A percentile compares a stretch with the other conserved stretches of the same genome.
phyloP scores from a whole-genome alignment of 805 yeast genomes.

The Lipomyces kockii region DNA sequence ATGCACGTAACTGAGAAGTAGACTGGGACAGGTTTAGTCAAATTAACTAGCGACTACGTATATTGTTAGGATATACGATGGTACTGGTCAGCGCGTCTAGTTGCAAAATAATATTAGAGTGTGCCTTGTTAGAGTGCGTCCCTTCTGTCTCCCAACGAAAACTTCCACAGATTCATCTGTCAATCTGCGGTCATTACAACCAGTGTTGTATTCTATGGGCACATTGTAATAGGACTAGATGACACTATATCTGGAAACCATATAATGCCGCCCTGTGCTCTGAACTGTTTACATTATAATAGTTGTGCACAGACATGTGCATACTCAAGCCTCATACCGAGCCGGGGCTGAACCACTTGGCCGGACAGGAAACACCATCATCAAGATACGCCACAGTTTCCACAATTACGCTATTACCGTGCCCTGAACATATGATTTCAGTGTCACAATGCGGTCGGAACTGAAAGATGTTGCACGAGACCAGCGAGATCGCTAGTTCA shows the following conservation, averaged over 20 bases:
- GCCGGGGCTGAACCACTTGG: neutral
- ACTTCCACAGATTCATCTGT: too few species aligned
- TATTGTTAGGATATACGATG: neutral
- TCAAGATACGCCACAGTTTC: neutral
- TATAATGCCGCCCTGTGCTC: too few species aligned
- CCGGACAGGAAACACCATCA: neutral
- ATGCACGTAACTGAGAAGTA: neutral
- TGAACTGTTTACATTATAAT: too few species aligned
- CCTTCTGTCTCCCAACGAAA: too few species aligned
- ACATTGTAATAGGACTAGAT: too few species aligned
- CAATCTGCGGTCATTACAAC: too few species aligned
- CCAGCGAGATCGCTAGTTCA: neutral
- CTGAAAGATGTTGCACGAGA: neutral
- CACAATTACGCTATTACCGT: neutral
- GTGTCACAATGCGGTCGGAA: neutral
- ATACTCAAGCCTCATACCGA: neutral
- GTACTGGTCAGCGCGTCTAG: neutral
- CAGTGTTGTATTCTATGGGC: too few species aligned
- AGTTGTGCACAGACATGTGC: neutral
- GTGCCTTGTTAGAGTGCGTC: too few species aligned
- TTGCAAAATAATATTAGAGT: too few species aligned
- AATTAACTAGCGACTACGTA: neutral
- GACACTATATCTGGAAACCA: too few species aligned
- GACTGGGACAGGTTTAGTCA: neutral
- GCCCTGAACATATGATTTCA: too few species aligned